Base-by-base conservation (phyloP, 2,329 filamentous ascomycete species). In the Aspergillus aculeatus region DNA sequence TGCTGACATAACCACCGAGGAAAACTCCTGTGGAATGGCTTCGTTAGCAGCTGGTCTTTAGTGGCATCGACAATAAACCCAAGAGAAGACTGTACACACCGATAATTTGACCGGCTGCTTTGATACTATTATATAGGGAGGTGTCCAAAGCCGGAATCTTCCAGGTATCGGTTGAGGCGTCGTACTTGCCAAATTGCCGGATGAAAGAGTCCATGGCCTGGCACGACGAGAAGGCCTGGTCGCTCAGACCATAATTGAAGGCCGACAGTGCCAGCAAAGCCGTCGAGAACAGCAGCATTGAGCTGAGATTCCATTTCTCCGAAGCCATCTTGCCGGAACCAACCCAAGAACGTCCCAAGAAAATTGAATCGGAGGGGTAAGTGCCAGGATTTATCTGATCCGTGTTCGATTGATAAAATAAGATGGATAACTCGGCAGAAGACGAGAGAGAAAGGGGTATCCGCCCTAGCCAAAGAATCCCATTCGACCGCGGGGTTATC, bases 201-300 rank as follows among this genome's bases (percentile, higher is more conserved):
- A 23, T 47, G 14, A 49, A 56, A 2, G 54, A 32, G n/a, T 48
- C 54, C 54, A 56, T 56, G 12, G 54, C 54, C 21, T 56, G 54
- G n/a, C 54, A 49, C 2, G 54, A 49, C 5, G 54, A 19, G 4
- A 56, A 49, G 10, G 44, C 54, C 47, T 56, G 54, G 14, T 56
- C 47, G 14, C 47, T 50, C 19, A 56, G 50, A 6, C 54, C 54
- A 50, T 56, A 56, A 26, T 56, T 56, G n/a, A 56, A 41, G 10
- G 54, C 47, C 21, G 54, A 56, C n/a, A 56, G 24, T 38, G 51
- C 51, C 51, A 54, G 11, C 51, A 54, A 4, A 16, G 26, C 23
- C 16, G 51, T 54, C 2, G 51, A 41, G 35, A 54, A 54, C n/a
- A 54, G 23, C 14, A 54, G 51, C 51, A 47, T 47, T 10, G 29